Evolutionary conservation across 768 basidiomycete species (phyloP).

Genomic region (Rhizopogon sp.): DNA sequence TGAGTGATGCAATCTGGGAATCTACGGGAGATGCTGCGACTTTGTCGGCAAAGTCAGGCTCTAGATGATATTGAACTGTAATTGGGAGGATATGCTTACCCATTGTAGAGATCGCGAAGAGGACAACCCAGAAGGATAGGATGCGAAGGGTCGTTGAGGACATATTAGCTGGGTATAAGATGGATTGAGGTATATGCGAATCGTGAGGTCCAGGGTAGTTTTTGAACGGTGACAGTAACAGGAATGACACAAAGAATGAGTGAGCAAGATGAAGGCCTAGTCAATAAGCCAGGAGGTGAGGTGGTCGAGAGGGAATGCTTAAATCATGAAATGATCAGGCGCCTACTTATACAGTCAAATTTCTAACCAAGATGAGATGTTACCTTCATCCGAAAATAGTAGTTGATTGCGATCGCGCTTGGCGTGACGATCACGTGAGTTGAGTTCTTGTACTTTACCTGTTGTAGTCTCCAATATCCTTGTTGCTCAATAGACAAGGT

Average conservation of each 20-base stretch:
- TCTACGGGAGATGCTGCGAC: slow-evolving; percentile 23
- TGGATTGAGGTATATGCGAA: neutral
- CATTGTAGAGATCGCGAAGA: slow-evolving; percentile 15
- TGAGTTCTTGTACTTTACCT: slow-evolving; percentile 5
- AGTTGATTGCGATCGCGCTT: neutral
- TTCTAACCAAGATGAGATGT: slow-evolving; percentile 1
- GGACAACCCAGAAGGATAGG: slow-evolving; percentile 16
- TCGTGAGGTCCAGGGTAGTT: neutral
- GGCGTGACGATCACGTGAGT: slow-evolving; percentile 3
- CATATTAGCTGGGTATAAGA: slow-evolving; percentile 9
- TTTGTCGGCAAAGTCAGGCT: slow-evolving; percentile 1
- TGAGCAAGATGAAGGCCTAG: slow-evolving; percentile 1
- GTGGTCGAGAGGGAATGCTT: neutral
- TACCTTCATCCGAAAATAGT: slow-evolving; percentile 11
- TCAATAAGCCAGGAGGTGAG: slow-evolving; percentile 8
- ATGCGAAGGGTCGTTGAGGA: slow-evolving; percentile 7
- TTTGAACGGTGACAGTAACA: neutral
- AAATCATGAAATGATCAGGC: neutral
- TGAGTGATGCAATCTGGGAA: slow-evolving; percentile 6
- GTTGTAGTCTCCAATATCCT: neutral
- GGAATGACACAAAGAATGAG: neutral
- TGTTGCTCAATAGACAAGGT: neutral
- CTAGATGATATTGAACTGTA: neutral
- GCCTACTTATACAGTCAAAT: slow-evolving; percentile 6
- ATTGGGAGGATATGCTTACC: slow-evolving; percentile 8